Evolutionary conservation across 345 rosid genomes (phyloP), one percentile per base, ranked within the genome.

Genomic region (Populus nigra): DNA sequence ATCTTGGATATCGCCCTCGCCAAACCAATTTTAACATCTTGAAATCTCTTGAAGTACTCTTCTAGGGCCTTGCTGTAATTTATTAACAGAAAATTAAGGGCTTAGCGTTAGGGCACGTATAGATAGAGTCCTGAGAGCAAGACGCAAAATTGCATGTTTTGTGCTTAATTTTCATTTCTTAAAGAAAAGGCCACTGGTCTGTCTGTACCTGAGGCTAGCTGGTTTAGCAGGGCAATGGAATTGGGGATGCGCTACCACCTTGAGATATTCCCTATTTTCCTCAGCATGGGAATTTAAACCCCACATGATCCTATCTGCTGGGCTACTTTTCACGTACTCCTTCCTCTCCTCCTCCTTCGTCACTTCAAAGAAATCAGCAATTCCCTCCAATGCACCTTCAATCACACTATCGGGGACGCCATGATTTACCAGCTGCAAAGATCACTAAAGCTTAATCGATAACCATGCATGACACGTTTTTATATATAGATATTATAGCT

Each of bases 351-450:
- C 78, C 18, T 43, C 73, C 23, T 13, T 39, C 8, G 84, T 72
- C 41, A 50, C 53, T 4, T 75, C 73, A 53, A 78, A 84, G 73
- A 75, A 84, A 20, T 71, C 82, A 3, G 79, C 62, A 35, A 72
- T 72, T 4, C 57, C 81, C 49, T 84, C 73, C 41, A 84, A 17
- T 17, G 76, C 78, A 49, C 77, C 74, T 65, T 73, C 80, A 3
- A 81, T 78, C 68, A 79, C 72, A 7, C 61, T 36, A 23, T 73
- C 83, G 5, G 84, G 67, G n/a, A 81, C 78, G 1, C 80, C 80
- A 78, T 79, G 81, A 22, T 85, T 85, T 15, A 82, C 69, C 75
- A 85, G 69, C 85, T 85, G 81, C 75, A 66, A 23, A 41, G 23
- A 67, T 35, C 20, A 16, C 47, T 23, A 33, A 65, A 18, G 5